phyloP scores from a whole-genome alignment of 78 protist species.

The Emiliania huxleyi region DNA sequence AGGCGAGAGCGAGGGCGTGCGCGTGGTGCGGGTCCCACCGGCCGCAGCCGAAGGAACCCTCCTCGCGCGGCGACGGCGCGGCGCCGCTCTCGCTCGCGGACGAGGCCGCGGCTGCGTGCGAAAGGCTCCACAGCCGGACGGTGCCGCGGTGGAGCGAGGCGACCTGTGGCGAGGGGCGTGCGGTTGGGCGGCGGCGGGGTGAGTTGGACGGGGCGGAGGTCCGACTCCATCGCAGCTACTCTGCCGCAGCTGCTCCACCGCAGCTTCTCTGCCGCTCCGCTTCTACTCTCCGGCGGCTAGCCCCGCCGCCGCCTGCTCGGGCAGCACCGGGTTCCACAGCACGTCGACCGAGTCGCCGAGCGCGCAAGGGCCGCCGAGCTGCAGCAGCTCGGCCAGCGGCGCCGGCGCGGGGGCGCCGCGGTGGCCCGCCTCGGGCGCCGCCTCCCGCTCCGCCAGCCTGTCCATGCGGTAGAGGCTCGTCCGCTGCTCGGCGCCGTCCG shows the following conservation, averaged over 20 bases:
- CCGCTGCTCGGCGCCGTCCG: neutral
- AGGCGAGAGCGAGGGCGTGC: neutral
- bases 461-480: neutral
- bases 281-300: no score
- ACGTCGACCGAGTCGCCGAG: neutral
- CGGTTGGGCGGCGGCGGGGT: no score
- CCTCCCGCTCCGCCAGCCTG: neutral
- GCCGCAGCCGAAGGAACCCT: neutral
- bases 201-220: no score
- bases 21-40: conserved; percentile 24
- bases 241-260: no score
- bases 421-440: neutral
- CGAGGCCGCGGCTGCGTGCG: neutral
- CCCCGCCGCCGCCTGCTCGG: no score
- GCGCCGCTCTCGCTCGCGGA: neutral
- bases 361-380: no score
- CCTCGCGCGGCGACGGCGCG: neutral
- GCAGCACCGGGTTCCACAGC: neutral
- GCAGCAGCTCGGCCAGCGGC: neutral
- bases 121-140: neutral
- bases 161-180: no score
- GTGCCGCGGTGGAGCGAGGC: neutral
- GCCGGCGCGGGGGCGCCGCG: neutral
- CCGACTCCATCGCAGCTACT: no score
- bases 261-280: no score